These are phyloP conservation scores for Collybia nuda DNA, from an alignment of 768 basidiomycete species.

Conservation along the genomic window DNA sequence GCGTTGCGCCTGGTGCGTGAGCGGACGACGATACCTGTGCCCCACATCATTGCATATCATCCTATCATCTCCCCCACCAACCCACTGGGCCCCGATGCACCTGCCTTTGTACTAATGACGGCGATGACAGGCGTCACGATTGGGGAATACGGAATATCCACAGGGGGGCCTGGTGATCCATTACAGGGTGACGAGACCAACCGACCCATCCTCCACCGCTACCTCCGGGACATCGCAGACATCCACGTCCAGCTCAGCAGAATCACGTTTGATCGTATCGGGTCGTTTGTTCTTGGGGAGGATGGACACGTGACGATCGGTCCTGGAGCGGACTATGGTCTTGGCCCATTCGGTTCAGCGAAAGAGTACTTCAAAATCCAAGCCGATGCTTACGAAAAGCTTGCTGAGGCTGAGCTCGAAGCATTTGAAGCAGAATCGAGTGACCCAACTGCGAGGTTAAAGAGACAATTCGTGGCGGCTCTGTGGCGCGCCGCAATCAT, in stretches of 20 bases:
- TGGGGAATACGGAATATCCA: conserved; percentile 39
- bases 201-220: conserved; percentile 33
- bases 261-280: conserved; percentile 38
- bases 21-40: conserved; percentile 40
- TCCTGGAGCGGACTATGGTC: conserved; percentile 40
- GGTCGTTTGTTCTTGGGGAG: conserved; percentile 34
- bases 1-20: conserved; percentile 37
- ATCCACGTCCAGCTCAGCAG: conserved; percentile 39
- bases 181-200: conserved; percentile 32
- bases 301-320: conserved; percentile 34
- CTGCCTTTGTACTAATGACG: conserved; percentile 42
- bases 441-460: conserved; percentile 25
- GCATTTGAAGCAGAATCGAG: background rate
- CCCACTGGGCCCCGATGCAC: conserved; percentile 35
- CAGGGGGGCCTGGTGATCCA: conserved; percentile 24
- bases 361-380: conserved; percentile 38
- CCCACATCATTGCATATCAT: conserved; percentile 35
- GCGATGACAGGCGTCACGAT: conserved; percentile 39
- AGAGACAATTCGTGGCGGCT: conserved; percentile 36
- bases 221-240: conserved; percentile 39
- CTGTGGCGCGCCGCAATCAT: conserved; percentile 41
- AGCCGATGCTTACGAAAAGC: conserved; percentile 38
- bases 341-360: conserved; percentile 38
- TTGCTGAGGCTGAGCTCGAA: conserved; percentile 28
- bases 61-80: conserved; percentile 30